These are phyloP conservation scores for Cladosporium sp. DNA, from an alignment of 2,329 filamentous ascomycete genomes.

Conservation along the genomic window DNA sequence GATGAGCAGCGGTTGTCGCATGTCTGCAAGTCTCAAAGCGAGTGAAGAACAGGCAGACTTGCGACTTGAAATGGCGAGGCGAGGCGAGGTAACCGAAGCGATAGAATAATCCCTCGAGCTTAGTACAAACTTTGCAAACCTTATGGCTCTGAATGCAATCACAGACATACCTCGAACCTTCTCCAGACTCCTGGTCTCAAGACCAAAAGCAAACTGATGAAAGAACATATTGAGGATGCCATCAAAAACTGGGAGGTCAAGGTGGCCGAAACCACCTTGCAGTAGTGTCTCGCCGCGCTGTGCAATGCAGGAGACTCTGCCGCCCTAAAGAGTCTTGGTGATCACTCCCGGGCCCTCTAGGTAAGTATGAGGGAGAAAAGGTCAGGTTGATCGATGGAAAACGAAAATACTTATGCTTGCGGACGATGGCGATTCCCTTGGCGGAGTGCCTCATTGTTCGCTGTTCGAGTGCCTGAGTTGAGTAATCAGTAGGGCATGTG, in stretches of 20 bases:
- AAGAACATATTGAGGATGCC: background rate
- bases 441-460: background rate
- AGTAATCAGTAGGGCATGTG: background rate
- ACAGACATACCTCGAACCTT: background rate
- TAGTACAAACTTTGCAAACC: too few species aligned
- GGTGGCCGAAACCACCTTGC: constrained; percentile 16
- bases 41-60: background rate
- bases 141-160: too few species aligned
- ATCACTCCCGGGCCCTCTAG: constrained; percentile 11
- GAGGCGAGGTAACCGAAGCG: background rate
- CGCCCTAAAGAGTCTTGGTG: constrained; percentile 20
- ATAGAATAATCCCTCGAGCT: background rate
- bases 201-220: constrained; percentile 14
- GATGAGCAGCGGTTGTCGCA: background rate
- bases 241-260: constrained; percentile 13
- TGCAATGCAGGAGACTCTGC: constrained; percentile 22
- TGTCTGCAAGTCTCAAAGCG: background rate
- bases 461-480: background rate
- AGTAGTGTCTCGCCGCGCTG: constrained; percentile 23
- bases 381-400: background rate
- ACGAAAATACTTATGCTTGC: background rate
- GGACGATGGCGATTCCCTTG: background rate
- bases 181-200: constrained; percentile 1
- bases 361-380: constrained; percentile 15
- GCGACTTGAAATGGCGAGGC: background rate